Evolutionary conservation across 225 moss, liverwort and hornwort species (phyloP).

Genomic region (Marchantia polymorpha): DNA sequence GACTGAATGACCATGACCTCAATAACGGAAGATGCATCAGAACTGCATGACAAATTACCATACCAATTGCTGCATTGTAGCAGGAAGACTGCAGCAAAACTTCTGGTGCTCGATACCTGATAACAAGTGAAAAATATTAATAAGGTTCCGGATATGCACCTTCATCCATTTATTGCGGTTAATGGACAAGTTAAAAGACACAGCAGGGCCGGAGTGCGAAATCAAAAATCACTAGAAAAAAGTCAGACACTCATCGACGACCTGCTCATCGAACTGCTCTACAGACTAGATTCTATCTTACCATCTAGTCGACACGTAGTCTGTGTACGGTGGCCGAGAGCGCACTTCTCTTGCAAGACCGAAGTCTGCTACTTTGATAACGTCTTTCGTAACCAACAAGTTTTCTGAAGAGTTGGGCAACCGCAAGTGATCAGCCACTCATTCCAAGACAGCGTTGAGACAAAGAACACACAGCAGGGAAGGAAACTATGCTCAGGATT

Average conservation of each 20-base stretch:
- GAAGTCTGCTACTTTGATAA: constrained; percentile 76
- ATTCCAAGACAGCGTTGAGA: not conserved
- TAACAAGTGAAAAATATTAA: not conserved
- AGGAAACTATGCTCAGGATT: too few relatives aligned
- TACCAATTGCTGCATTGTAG: constrained; percentile 59
- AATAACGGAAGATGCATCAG: not conserved
- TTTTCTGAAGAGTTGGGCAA: constrained; percentile 39
- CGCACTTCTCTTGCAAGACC: constrained; percentile 66
- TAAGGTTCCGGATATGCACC: not conserved
- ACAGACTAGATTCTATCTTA: constrained; percentile 21
- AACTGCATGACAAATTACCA: not conserved
- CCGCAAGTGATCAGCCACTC: not conserved
- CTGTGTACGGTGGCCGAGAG: constrained; percentile 64
- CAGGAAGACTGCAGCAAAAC: constrained; percentile 63
- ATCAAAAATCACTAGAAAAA: not conserved
- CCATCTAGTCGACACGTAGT: constrained; percentile 75
- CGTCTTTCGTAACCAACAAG: constrained; percentile 67
- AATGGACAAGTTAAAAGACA: not conserved
- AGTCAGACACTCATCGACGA: not conserved
- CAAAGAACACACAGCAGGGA: too few relatives aligned
- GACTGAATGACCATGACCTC: too few relatives aligned
- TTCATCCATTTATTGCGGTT: not conserved
- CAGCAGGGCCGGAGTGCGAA: too few relatives aligned
- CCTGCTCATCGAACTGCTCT: not conserved
- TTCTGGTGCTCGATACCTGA: constrained; percentile 81